Conservation (phyloP, 805 yeast genomes). For the Cyberlindnera xishuangbannaensis region DNA sequence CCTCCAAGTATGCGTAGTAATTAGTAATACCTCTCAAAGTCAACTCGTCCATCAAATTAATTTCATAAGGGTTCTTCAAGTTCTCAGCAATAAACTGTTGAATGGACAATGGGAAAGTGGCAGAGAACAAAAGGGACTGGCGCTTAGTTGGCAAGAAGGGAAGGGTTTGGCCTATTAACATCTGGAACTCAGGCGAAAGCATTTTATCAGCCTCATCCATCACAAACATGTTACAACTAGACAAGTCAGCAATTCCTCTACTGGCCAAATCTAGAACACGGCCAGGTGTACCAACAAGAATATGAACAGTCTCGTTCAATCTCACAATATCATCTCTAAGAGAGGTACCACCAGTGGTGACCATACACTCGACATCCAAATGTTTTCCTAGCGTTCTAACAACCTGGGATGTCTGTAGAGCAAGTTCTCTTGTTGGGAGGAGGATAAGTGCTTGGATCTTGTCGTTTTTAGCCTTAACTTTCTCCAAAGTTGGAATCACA, state of each 20-base stretch:
- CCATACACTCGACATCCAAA: slow-evolving; percentile 90
- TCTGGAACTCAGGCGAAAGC: slow-evolving; percentile 84
- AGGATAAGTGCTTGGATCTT: slow-evolving; percentile 88
- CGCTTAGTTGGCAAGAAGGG: slow-evolving; percentile 70
- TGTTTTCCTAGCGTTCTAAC: slow-evolving; percentile 95
- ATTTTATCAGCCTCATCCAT: slow-evolving; percentile 99
- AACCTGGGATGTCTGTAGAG: slow-evolving; percentile 95
- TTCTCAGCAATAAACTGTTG: slow-evolving; percentile 89
- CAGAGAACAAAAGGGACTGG: slow-evolving; percentile 86
- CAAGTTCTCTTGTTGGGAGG: slow-evolving; percentile 97
- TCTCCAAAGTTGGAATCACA: slow-evolving; percentile 88
- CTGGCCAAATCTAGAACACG: slow-evolving; percentile 92
- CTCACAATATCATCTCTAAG: slow-evolving; percentile 92
- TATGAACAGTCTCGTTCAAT: slow-evolving; percentile 87
- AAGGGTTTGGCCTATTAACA: slow-evolving; percentile 81
- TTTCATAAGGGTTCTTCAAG: slow-evolving; percentile 87
- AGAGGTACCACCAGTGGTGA: slow-evolving; percentile 96
- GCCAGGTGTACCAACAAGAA: slow-evolving; percentile 96
- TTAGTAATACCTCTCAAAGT: slow-evolving; percentile 95
- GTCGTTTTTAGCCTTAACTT: slow-evolving; percentile 74
- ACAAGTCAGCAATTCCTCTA: slow-evolving; percentile 79
- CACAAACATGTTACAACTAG: slow-evolving; percentile 79
- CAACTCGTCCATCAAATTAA: slow-evolving; percentile 95
- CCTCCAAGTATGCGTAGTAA: slow-evolving; percentile 97
- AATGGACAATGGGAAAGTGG: slow-evolving; percentile 94